Evolutionary conservation across 495 filamentous ascomycete species (phyloP), one percentile per base, ranked within the genome.

Genomic region (Letharia lupina): DNA sequence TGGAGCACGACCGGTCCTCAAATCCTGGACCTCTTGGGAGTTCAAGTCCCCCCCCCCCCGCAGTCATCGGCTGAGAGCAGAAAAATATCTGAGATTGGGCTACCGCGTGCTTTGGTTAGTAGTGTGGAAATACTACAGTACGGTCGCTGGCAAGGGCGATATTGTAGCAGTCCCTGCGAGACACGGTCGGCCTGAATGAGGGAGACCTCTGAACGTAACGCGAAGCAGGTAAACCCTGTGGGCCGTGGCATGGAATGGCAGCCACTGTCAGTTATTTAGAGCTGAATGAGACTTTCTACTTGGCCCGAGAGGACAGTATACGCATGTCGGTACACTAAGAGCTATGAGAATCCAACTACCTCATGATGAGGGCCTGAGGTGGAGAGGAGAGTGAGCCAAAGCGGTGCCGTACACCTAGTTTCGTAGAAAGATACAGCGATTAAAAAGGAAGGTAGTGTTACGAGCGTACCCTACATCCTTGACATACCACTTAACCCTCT

Each of bases 291-390:
- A 50, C 47, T 50, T 12, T 20, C 47, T 50, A 28, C n/a, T 28
- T 28, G 12, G 47, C 47, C n/a, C 47, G 47, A 50, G 47, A 50
- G 47, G n/a, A 50, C 47, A 50, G 47, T 50, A 50, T 50, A 6
- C 47, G 47, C n/a, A 50, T 50, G n/a, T 50, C 47, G 47, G n/a
- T 50, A 50, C 28, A 39, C 31, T 31, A 11, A 44, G 40, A 44
- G 33, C 60, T 41, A 15, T 1, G 39, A 77, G 63, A 40, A 74
- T 70, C 11, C 12, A 50, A 50, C 47, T 50, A 50, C n/a, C n/a
- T 28, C n/a, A 28, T 1, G 5, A 50, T 28, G 47, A 28, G 47
- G 47, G 18, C 9, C n/a, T 50, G n/a, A 10, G n/a, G 47, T n/a
- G 47, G 47, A 50, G 47, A 5, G 28, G 47, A 23, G 47, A 50